A percentile compares a stretch with the other conserved stretches of the same genome.
Evolutionary conservation across 495 filamentous ascomycete genomes (phyloP).

Genomic region (Clavariopsis aquatica): DNA sequence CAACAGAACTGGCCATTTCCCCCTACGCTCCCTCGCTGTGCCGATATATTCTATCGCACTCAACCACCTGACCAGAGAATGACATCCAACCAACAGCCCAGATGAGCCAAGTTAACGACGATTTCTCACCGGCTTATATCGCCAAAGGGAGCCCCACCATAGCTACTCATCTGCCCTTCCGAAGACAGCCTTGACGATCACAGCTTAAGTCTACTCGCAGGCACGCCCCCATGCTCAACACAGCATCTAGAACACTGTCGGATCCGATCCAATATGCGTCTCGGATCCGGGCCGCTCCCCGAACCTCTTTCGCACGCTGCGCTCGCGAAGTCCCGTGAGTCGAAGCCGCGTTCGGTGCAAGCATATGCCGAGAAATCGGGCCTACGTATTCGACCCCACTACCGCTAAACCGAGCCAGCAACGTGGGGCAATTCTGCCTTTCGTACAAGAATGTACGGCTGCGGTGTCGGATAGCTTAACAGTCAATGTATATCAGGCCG

Average conservation of each 20-base stretch:
- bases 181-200: neutral
- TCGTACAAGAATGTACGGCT: neutral
- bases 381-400: conserved; percentile 20
- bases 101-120: no score
- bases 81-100: no score
- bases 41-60: neutral
- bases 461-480: neutral
- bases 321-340: conserved; percentile 30
- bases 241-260: neutral
- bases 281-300: neutral
- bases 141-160: no score
- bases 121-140: no score
- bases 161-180: neutral
- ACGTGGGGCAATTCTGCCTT: conserved; percentile 28
- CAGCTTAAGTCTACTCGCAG: no score
- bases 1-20: neutral
- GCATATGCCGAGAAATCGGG: conserved; percentile 17
- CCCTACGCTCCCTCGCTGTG: neutral
- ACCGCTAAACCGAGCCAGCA: conserved; percentile 1
- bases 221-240: neutral
- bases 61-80: neutral
- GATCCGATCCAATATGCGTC: neutral
- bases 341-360: conserved; percentile 10
- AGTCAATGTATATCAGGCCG: conserved; percentile 5
- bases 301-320: neutral